Percentiles rank a stretch among this genome's conserved stretches.
Evolutionary conservation across 495 filamentous ascomycete genomes (phyloP).

Genomic region (Oidiodendron maius): DNA sequence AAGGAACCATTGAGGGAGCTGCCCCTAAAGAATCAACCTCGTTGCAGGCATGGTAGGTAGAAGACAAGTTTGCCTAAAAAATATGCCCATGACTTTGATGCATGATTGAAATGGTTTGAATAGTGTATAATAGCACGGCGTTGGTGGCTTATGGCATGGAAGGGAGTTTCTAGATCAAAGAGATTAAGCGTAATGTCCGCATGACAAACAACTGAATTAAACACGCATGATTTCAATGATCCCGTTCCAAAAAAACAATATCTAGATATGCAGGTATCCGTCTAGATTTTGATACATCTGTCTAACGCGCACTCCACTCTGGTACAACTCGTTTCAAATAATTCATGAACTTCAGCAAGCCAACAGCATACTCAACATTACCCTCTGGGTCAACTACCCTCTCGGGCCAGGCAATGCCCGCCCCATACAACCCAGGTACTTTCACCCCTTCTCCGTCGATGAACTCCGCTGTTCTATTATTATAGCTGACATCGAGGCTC

Average conservation of each 20-base stretch:
- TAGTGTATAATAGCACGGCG: conserved; percentile 10
- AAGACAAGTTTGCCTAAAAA: conserved; percentile 35
- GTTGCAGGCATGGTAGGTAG: conserved; percentile 25
- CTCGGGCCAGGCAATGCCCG: conserved; percentile 58
- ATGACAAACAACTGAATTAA: neutral
- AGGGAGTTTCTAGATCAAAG: conserved; percentile 1
- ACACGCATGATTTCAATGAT: neutral
- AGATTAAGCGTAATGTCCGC: neutral
- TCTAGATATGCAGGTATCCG: too few species aligned
- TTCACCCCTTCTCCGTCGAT: conserved; percentile 27
- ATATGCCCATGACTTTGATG: conserved; percentile 4
- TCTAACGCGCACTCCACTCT: conserved; percentile 28
- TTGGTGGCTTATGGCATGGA: conserved; percentile 4
- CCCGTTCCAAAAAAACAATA: too few species aligned
- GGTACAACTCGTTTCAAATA: conserved; percentile 48
- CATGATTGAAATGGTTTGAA: neutral
- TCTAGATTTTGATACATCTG: neutral
- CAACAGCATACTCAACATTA: conserved; percentile 56
- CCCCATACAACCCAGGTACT: conserved; percentile 48
- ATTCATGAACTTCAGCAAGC: conserved; percentile 60
- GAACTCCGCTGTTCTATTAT: conserved; percentile 45
- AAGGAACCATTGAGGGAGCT: conserved; percentile 17
- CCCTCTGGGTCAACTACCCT: conserved; percentile 52
- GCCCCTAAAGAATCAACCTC: neutral
- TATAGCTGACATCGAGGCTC: conserved; percentile 35